Base-by-base conservation (phyloP, 1,284 basidiomycete genomes). In the Naganishia albida region DNA sequence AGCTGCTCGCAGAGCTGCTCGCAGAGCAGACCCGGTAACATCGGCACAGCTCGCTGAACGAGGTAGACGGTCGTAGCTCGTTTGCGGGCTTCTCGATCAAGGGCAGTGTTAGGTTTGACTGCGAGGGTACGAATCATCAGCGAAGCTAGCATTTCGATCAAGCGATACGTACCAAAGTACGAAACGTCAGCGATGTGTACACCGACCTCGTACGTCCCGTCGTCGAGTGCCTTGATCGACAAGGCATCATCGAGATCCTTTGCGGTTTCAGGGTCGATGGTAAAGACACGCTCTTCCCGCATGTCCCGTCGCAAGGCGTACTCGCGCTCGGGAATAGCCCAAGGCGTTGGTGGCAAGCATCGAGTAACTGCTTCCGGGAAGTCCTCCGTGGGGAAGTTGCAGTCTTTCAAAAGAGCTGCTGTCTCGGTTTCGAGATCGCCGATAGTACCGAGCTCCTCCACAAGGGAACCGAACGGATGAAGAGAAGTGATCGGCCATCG, bases 351-450 rank as follows among this genome's bases (percentile, higher is more conserved):
- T 34, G 96, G 96, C 38, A 99, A 81, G 76, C 94, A 97, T 78
- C 97, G 97, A 72, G 93, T 79, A n/a, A 96, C 93, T 72, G 90
- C 90, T 53, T 94, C 92, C 16, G 87, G 85, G 77, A 94, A 94
- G 70, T 95, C 92, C 76, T 95, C 92, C 0, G 90, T 91, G 1
- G 92, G 92, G 86, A 94, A 94, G 80, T 98, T 97, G 83, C 93
- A 96, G 78, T 99, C 95, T 79, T 98, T 98, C 71, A 99, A 84
- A 66, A 99, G 82, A 15, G 96, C 96, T 70, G 91, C 93, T 1
- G 95, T 98, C 80, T 99, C 95, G 8, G 97, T 94, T 79, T 98
- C 93, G 57, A 94, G 88, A 71, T 98, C 91, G 48, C 96, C 96
- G 70, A 99, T 99, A n/a, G 92, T 89, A 44, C 96, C 96, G 54